These are phyloP conservation scores for Microdochium paspali DNA, from an alignment of 2,329 filamentous ascomycete genomes.

Conservation along the genomic window DNA sequence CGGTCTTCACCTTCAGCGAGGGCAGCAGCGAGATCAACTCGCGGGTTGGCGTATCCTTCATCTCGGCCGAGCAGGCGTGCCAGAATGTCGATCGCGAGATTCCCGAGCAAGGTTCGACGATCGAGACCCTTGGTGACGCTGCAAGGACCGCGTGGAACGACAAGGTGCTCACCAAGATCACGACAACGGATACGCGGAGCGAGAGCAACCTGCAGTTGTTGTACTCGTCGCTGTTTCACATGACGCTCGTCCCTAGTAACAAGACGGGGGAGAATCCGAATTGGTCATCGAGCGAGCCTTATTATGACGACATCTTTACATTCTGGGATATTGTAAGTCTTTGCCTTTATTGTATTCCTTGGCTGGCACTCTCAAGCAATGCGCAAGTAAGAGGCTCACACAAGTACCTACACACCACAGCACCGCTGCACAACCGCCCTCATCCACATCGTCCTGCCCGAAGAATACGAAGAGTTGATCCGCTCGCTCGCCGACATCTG, in stretches of 20 bases:
- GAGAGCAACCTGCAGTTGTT: conserved; percentile 46
- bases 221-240: conserved; percentile 61
- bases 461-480: conserved; percentile 54
- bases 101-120: conserved; percentile 25
- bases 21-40: conserved; percentile 37
- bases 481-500: conserved; percentile 61
- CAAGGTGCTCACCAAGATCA: conserved; percentile 53
- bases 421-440: conserved; percentile 58
- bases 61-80: conserved; percentile 54
- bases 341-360: not conserved
- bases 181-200: conserved; percentile 45
- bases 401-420: too few species aligned
- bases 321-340: conserved; percentile 45
- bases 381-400: too few species aligned
- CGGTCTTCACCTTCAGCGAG: conserved; percentile 43
- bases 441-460: conserved; percentile 55
- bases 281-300: conserved; percentile 56
- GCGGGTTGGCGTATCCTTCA: conserved; percentile 58
- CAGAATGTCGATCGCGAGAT: conserved; percentile 48
- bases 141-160: conserved; percentile 49
- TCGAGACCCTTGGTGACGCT: conserved; percentile 32
- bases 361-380: too few species aligned
- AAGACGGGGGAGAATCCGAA: conserved; percentile 61
- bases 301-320: conserved; percentile 64
- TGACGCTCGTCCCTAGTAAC: conserved; percentile 60